Evolutionary conservation across 2,329 filamentous ascomycete species (phyloP), one percentile per base, ranked within the genome.

Genomic region (Pseudocercospora cruenta): DNA sequence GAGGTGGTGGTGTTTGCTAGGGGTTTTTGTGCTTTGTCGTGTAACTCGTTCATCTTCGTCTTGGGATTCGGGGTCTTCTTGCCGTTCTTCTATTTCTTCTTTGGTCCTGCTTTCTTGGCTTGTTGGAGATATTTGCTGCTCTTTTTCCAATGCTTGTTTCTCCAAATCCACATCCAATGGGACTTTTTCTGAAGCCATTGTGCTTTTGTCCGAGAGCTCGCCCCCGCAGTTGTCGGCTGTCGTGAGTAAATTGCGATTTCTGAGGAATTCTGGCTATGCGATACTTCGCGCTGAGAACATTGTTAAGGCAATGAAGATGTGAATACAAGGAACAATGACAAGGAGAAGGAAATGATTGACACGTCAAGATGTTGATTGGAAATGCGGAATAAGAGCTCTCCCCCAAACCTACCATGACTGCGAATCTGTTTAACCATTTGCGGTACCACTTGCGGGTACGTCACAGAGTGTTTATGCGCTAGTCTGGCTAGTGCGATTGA

Each of bases 11-110:
- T 24, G 7, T 2, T 33, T 31, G 3, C 31, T 22, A 8, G 22
- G 22, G 21, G 51, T 22, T 22, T 22, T 63, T 21, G 61, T 45
- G 49, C 31, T 31, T 24, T 28, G 61, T 24, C 61, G 51, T n/a
- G 39, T 39, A 19, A 58, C 60, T 49, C 54, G 33, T 36, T 63
- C 53, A n/a, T 63, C 61, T 21, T 57, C 36, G 60, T 60, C 47
- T 22, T 14, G 51, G 22, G 51, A 55, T 31, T 26, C 22, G 10
- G 26, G 19, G 26, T 55, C 58, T 28, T 60, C 58, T 31, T 51
- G 33, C 10, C n/a, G 31, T 24, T 62, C 47, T 21, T 63, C 61
- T 31, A 53, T 53, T 47, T 63, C 31, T 58, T 63, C 61, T 49
- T 58, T 16, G 24, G 4, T 60, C 16, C 10, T 24, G 14, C 43